Evolutionary conservation across 2,329 filamentous ascomycete species (phyloP), one percentile per base, ranked within the genome.

Genomic region (Curvularia verruculosa): DNA sequence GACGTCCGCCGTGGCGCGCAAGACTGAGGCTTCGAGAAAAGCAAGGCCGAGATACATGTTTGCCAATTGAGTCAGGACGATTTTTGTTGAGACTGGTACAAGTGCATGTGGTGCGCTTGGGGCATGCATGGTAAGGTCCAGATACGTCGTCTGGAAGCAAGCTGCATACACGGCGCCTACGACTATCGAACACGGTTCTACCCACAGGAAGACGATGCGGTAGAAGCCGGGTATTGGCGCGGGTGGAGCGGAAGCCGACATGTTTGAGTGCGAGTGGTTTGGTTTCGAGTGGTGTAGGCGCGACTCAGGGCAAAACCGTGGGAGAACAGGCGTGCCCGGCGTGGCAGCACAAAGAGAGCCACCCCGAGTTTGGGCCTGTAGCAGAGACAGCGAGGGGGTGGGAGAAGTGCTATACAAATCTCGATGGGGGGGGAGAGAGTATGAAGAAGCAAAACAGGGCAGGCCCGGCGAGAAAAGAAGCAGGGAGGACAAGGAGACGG

Each of bases 41-140:
- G 89, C 86, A 75, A 93, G 91, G 56, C 90, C 84, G 37, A 93
- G 75, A 77, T 93, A 94, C 60, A 93, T 80, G 75, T 92, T 93
- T 41, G 88, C 89, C 29, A 94, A 83, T 77, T 94, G 90, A 18
- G 87, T 86, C 67, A 93, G 80, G 39, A 86, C 86, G 56, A 92
- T 85, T 9, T 85, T 83, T 1, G 88, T 89, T 39, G 82, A 83
- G 34, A 83, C 77, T 1, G 89, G 85, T 6, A 88, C 74, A 23
- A 69, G 69, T 26, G 73, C 51, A 61, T 78, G 61, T 56, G 83
- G 76, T 2, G 83, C 80, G 7, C 85, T 83, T 3, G 79, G 66
- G 26, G 83, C 78, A 70, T 89, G 79, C 31, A 34, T 48, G 2
- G 89, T 91, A 49, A 91, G 79, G 5, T 77, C 59, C 29, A 93